Conservation (phyloP, 371 early-diverging fungal genomes). For the Apophysomyces variabilis region DNA sequence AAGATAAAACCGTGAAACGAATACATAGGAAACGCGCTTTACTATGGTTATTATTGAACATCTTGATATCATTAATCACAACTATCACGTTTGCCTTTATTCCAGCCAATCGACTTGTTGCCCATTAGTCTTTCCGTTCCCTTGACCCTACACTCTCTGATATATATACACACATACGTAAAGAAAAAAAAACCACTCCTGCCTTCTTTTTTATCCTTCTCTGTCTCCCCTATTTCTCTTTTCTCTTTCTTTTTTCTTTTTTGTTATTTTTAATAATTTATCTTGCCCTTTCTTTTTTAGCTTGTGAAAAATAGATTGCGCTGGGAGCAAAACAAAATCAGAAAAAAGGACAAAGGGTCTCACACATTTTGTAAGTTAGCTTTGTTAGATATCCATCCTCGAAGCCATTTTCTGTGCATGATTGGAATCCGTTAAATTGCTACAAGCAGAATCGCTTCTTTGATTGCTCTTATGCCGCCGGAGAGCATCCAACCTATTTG, state of each 20-base stretch:
- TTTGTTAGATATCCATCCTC: not conserved
- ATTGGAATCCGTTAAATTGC: not conserved
- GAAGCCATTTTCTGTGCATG: not conserved
- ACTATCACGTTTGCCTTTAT: conserved; percentile 48
- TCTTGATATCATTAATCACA: conserved; percentile 39
- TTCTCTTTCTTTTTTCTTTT: not conserved
- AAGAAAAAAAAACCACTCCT: too few relatives aligned
- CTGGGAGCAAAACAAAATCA: not conserved
- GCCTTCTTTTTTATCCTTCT: conserved; percentile 5
- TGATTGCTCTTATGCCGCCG: conserved; percentile 35
- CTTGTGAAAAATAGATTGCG: not conserved
- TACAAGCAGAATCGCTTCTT: conserved; percentile 16
- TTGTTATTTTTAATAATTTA: not conserved
- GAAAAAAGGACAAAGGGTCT: not conserved
- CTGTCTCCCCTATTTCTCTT: not conserved
- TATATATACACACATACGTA: too few relatives aligned
- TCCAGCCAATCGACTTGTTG: conserved; percentile 38
- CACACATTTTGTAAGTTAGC: not conserved
- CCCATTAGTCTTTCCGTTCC: not conserved
- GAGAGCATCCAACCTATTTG: conserved; percentile 32
- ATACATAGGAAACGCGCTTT: conserved; percentile 46
- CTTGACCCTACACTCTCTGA: not conserved
- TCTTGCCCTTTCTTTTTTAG: not conserved
- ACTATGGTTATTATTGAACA: conserved; percentile 29
- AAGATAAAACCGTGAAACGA: conserved; percentile 44